Percentiles rank a stretch among this genome's conserved stretches.
phyloP scores from a whole-genome alignment of 148 eudicot genomes.

The Tetragonia tetragonoides region DNA sequence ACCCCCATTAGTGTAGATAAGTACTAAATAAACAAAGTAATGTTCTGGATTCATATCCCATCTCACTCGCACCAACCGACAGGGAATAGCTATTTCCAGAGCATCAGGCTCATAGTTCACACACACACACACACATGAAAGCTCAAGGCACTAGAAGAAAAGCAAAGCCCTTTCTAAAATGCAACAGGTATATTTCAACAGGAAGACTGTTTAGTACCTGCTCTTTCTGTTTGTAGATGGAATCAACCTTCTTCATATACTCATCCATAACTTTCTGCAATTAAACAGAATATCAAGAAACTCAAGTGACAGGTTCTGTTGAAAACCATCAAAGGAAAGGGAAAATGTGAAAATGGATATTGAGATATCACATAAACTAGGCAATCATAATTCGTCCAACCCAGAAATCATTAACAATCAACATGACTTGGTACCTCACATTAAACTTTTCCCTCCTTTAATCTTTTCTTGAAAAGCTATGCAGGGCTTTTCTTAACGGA shows the following conservation, averaged over 20 bases:
- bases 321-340: not conserved
- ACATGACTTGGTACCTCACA: not conserved
- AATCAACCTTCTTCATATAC: conserved; percentile 80
- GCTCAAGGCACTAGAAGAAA: not conserved
- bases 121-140: not conserved
- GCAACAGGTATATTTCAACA: not conserved
- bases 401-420: not conserved
- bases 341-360: not conserved
- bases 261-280: conserved; percentile 85
- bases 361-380: not conserved
- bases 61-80: not conserved
- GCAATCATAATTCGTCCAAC: not conserved
- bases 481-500: not conserved
- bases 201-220: conserved; percentile 47
- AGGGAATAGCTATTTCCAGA: not conserved
- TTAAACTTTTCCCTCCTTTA: not conserved
- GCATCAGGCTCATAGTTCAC: not conserved
- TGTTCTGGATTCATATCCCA: not conserved
- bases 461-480: not conserved
- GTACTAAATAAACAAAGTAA: not conserved
- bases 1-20: not conserved
- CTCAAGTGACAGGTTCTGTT: not conserved
- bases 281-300: conserved; percentile 4
- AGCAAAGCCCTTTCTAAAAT: not conserved
- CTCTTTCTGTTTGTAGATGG: conserved; percentile 84